These are phyloP conservation scores for Myxozyma geophila DNA, from an alignment of 805 yeast species.

Conservation along the genomic window DNA sequence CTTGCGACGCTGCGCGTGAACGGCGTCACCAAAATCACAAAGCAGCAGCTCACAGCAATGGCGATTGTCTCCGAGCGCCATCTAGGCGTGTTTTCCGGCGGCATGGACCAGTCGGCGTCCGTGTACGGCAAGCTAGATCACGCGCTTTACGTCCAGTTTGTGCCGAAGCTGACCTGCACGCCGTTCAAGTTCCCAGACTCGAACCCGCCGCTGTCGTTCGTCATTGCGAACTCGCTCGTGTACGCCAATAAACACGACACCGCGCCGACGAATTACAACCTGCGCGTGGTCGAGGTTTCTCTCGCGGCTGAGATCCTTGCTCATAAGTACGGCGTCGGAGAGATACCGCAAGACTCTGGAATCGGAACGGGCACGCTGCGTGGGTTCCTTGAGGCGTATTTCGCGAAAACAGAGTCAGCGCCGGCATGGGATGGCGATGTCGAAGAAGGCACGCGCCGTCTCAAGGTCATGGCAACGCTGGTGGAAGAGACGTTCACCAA, in stretches of 20 bases:
- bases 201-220: conserved; percentile 53
- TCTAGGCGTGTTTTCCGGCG: conserved; percentile 76
- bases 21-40: conserved; percentile 43
- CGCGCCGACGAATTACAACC: conserved; percentile 69
- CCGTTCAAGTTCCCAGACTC: conserved; percentile 53
- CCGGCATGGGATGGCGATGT: conserved; percentile 49
- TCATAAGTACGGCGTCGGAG: conserved; percentile 52
- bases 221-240: conserved; percentile 67
- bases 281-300: conserved; percentile 73
- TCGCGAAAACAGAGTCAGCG: conserved; percentile 49
- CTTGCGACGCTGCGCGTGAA: conserved; percentile 61
- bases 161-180: conserved; percentile 59
- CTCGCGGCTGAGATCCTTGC: conserved; percentile 67
- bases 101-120: conserved; percentile 78
- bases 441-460: conserved; percentile 37
- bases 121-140: conserved; percentile 64
- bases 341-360: conserved; percentile 46
- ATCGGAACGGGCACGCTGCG: conserved; percentile 59
- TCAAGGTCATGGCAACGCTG: conserved; percentile 1
- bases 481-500: conserved; percentile 52
- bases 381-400: conserved; percentile 61
- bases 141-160: conserved; percentile 64
- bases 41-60: conserved; percentile 7
- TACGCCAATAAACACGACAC: conserved; percentile 72
- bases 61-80: conserved; percentile 71